phyloP scores from a whole-genome alignment of 495 filamentous ascomycete genomes.

The Aspergillus taichungensis region DNA sequence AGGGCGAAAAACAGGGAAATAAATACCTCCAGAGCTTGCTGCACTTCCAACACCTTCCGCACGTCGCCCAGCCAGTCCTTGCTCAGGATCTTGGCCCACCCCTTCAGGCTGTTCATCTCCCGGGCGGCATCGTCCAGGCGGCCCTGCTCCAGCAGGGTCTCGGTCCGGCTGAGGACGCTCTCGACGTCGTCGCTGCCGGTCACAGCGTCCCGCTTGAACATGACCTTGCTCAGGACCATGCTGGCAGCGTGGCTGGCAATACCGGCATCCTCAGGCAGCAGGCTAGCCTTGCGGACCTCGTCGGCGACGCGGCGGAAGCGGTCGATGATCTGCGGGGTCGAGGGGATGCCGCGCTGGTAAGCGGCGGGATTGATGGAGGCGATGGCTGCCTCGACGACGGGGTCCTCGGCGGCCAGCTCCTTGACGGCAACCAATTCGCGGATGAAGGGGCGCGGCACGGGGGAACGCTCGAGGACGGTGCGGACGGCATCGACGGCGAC shows the following conservation, averaged over 20 bases:
- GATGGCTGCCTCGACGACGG: conserved; percentile 83
- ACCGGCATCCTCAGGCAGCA: conserved; percentile 87
- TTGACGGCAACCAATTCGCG: conserved; percentile 88
- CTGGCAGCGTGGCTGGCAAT: conserved; percentile 88
- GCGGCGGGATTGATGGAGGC: conserved; percentile 87
- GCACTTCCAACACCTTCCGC: conserved; percentile 81
- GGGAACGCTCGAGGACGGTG: conserved; percentile 62
- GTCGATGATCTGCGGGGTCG: conserved; percentile 75
- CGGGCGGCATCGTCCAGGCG: conserved; percentile 82
- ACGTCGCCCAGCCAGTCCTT: conserved; percentile 89
- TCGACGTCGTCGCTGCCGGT: conserved; percentile 87
- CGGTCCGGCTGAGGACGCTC: conserved; percentile 80
- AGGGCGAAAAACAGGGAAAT: too few species aligned
- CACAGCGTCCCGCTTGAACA: conserved; percentile 89
- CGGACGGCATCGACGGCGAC: conserved; percentile 92
- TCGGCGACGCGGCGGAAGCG: conserved; percentile 89
- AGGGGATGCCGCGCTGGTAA: conserved; percentile 87
- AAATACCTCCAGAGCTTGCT: conserved; percentile 90
- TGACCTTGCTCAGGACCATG: conserved; percentile 75
- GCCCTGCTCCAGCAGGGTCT: conserved; percentile 83
- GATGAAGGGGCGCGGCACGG: conserved; percentile 74
- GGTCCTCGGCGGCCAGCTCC: conserved; percentile 73
- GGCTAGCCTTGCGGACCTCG: conserved; percentile 87
- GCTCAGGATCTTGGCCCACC: conserved; percentile 90
- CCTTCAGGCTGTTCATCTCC: conserved; percentile 85